Percentiles rank a stretch among this genome's conserved stretches.
phyloP scores from a whole-genome alignment of 257 asterid species.

The Capsicum pubescens region DNA sequence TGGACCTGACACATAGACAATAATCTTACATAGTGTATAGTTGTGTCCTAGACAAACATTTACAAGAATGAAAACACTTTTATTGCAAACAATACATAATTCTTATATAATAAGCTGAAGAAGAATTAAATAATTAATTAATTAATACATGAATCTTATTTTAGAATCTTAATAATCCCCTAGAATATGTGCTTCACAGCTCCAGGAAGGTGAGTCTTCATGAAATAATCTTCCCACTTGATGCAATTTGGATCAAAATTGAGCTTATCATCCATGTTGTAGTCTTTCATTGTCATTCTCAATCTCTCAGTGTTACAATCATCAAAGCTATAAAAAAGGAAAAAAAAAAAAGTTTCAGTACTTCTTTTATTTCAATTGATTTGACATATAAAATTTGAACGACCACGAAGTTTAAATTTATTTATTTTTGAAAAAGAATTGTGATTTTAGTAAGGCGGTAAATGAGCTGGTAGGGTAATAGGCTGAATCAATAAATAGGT shows the following conservation, averaged over 20 bases:
- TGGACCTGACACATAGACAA: too few relatives aligned
- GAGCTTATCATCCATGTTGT: conserved; percentile 39
- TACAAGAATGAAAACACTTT: too few relatives aligned
- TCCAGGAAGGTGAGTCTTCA: conserved; percentile 57
- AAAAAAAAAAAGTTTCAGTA: too few relatives aligned
- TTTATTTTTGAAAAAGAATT: too few relatives aligned
- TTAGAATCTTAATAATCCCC: neutral
- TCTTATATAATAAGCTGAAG: neutral
- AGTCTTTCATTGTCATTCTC: conserved; percentile 38
- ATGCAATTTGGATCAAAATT: conserved; percentile 56
- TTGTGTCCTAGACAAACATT: too few relatives aligned
- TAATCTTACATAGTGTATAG: too few relatives aligned
- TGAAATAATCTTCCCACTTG: conserved; percentile 65
- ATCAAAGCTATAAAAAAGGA: conserved; percentile 46
- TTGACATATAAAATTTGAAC: too few relatives aligned
- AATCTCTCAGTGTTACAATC: conserved; percentile 61
- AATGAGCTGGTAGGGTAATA: too few relatives aligned
- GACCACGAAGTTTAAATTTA: too few relatives aligned
- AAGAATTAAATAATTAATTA: neutral
- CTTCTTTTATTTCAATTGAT: too few relatives aligned
- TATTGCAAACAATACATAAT: neutral
- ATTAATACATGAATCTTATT: neutral
- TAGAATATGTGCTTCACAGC: conserved; percentile 50
- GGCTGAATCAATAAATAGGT: neutral
- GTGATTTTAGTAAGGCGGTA: too few relatives aligned